Evolutionary conservation across 805 yeast species (phyloP).

Genomic region (Candida berthetii): DNA sequence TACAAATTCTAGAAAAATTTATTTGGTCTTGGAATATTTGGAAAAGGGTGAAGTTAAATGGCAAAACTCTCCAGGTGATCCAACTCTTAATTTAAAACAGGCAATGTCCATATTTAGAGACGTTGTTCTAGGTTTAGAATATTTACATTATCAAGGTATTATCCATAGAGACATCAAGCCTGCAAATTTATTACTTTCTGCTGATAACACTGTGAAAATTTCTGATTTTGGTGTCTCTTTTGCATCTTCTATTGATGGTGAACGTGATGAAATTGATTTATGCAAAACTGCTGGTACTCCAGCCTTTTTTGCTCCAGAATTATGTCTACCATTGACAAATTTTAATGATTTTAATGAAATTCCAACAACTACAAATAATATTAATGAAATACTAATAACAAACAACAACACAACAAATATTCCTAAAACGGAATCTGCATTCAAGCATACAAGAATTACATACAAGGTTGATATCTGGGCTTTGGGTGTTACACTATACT

Average conservation of each 20-base stretch:
- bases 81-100: slow-evolving; percentile 60
- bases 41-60: slow-evolving; percentile 89
- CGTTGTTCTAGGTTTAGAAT: slow-evolving; percentile 83
- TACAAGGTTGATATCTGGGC: slow-evolving; percentile 97
- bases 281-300: slow-evolving; percentile 98
- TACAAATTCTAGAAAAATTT: slow-evolving; percentile 73
- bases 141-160: slow-evolving; percentile 83
- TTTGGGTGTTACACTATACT: slow-evolving; percentile 84
- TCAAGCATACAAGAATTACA: slow-evolving; percentile 48
- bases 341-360: slow-evolving; percentile 17
- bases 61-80: slow-evolving; percentile 55
- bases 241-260: slow-evolving; percentile 40
- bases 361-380: slow-evolving; percentile 6
- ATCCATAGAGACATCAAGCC: slow-evolving; percentile 96
- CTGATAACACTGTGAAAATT: slow-evolving; percentile 74
- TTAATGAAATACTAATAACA: slow-evolving; percentile 6
- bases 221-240: slow-evolving; percentile 97
- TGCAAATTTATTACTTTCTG: slow-evolving; percentile 73
- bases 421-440: no score
- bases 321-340: slow-evolving; percentile 48
- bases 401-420: slow-evolving; percentile 8
- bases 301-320: slow-evolving; percentile 92
- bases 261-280: slow-evolving; percentile 68
- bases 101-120: slow-evolving; percentile 74
- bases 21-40: slow-evolving; percentile 83